Percentiles rank a stretch among this genome's conserved stretches.
Conservation (phyloP, 140 eudicot species). For the Stevia rebaudiana region DNA sequence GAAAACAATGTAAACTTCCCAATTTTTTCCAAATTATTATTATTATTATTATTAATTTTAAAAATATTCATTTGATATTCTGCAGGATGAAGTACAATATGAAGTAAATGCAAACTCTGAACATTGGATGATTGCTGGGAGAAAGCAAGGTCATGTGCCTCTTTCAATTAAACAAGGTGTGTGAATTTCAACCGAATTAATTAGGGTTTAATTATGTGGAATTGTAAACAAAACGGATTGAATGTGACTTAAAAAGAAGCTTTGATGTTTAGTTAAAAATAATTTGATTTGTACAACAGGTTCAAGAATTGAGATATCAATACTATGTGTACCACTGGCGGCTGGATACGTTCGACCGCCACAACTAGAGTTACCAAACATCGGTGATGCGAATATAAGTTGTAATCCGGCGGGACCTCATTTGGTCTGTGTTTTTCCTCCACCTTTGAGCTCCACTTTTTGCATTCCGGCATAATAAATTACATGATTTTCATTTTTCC, state of each 20-base stretch:
- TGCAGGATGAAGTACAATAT: conserved; percentile 70
- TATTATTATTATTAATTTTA: too few relatives aligned
- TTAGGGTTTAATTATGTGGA: background rate
- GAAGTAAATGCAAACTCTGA: conserved; percentile 86
- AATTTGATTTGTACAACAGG: conserved; percentile 33
- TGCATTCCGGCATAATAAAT: conserved; percentile 64
- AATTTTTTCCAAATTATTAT: too few relatives aligned
- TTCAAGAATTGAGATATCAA: conserved; percentile 78
- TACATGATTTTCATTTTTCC: background rate
- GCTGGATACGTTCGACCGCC: conserved; percentile 98
- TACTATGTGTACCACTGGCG: conserved; percentile 80
- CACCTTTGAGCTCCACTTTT: conserved; percentile 81
- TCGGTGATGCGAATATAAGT: conserved; percentile 66
- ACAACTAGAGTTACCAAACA: conserved; percentile 70
- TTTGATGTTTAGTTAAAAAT: background rate
- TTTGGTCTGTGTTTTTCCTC: conserved; percentile 83
- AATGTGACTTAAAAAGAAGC: too few relatives aligned
- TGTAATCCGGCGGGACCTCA: conserved; percentile 96
- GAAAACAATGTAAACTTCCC: conserved; percentile 47
- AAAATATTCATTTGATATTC: conserved; percentile 11
- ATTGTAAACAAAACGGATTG: background rate
- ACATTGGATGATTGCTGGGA: conserved; percentile 99
- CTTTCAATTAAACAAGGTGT: conserved; percentile 80
- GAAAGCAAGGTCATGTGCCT: conserved; percentile 79
- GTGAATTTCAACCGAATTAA: background rate